A percentile compares a stretch with the other conserved stretches of the same genome.
Evolutionary conservation across 2,329 filamentous ascomycete genomes (phyloP).

Genomic region (Fusarium solani-melongenae): DNA sequence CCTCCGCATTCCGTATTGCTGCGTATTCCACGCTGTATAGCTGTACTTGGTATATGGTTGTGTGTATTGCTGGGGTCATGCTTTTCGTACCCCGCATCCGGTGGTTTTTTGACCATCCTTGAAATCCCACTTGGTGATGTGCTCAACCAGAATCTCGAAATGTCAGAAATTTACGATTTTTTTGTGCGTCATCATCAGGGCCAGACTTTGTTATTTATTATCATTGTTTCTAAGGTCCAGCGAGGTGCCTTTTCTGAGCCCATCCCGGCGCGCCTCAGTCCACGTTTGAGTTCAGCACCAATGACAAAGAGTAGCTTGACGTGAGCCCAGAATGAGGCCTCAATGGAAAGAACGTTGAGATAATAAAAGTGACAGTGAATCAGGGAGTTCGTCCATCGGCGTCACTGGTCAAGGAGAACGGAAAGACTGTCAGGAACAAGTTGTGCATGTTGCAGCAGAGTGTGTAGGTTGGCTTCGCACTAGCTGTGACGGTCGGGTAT

Average conservation of each 20-base stretch:
- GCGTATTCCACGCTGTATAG: not conserved
- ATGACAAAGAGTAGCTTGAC: not conserved
- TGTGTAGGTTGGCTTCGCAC: not conserved
- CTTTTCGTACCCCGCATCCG: not conserved
- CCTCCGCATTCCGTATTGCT: not conserved
- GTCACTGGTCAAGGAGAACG: not conserved
- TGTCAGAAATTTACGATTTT: not conserved
- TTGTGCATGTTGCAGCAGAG: not conserved
- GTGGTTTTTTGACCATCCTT: not conserved
- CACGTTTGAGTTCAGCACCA: not conserved
- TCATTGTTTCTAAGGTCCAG: not conserved
- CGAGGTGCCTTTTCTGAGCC: not conserved
- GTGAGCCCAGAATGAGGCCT: not conserved
- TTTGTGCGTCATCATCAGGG: not conserved
- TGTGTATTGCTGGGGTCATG: not conserved
- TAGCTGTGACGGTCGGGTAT: no score
- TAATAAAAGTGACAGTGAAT: not conserved
- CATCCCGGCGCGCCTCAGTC: not conserved
- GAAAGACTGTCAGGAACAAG: not conserved
- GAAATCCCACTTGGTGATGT: not conserved
- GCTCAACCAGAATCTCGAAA: not conserved
- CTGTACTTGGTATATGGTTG: not conserved
- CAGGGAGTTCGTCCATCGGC: not conserved
- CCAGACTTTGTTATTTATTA: not conserved
- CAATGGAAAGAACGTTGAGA: not conserved